Base-by-base conservation (phyloP, 2,329 filamentous ascomycete genomes). In the Trichoderma sp. region DNA sequence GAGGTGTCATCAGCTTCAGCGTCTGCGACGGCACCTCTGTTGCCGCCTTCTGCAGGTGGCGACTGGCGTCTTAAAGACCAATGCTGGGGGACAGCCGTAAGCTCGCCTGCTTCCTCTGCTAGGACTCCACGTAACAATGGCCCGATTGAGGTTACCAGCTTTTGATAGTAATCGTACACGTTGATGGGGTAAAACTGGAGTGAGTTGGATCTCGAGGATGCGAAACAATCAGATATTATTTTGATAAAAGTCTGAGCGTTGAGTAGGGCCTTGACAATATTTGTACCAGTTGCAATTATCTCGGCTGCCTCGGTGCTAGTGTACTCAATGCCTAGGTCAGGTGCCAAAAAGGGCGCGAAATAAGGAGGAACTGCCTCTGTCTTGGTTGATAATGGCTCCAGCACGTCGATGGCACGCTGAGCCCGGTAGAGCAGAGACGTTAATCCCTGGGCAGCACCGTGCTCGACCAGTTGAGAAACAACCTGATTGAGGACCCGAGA, bases 41-140 rank as follows among this genome's bases (percentile, higher is more conserved):
- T 38, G 31, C 77, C 73, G 27, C 76, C 80, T 21, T 81, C 81
- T 12, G 77, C 50, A 16, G 77, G 67, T 50, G 80, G 76, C 77
- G 82, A 78, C 75, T 84, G 78, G 9, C 81, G 85, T 77, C 81
- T 81, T 60, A 82, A 80, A 14, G 85, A 86, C 92, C 92, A 94
- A 75, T 91, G 87, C 50, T 91, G 88, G 1, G 96, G 95, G 66
- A 98, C 92, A 71, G 90, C 88, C 68, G 91, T 92, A 78, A 93
- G 90, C 62, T 98, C 87, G 0, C 92, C 86, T 45, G 95, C 93
- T 78, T 97, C 94, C 83, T 99, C 96, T 83, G 92, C 93, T n/a
- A 97, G 88, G 76, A 95, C 93, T 71, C 93, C 92, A 59, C 93
- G 90, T 78, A 98, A 89, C 18, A 99, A 86, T 29, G 92, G 91